Percentiles rank a stretch among this genome's conserved stretches.
Conservation (phyloP, 2,329 filamentous ascomycete species). For the Plectosphaerella plurivora region DNA sequence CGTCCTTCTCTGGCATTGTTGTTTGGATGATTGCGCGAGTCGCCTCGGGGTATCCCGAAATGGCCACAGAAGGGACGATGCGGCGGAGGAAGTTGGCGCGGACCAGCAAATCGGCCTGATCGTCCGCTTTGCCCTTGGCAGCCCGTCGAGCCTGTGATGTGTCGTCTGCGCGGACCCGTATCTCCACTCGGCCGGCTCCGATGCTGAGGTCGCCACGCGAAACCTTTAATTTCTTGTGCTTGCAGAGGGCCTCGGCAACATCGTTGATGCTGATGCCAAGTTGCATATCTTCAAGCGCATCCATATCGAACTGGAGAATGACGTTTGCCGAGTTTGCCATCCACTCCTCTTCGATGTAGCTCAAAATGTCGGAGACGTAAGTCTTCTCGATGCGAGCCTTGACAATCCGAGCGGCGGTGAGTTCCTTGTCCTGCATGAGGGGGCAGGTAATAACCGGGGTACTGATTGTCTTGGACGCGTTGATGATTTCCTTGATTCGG, state of each 20-base stretch:
- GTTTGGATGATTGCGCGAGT: conserved; percentile 85
- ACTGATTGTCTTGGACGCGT: conserved; percentile 88
- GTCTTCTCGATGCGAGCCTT: conserved; percentile 96
- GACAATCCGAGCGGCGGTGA: conserved; percentile 81
- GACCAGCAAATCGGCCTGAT: conserved; percentile 53
- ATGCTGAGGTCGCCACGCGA: conserved; percentile 61
- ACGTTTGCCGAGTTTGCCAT: conserved; percentile 71
- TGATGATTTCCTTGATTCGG: conserved; percentile 99
- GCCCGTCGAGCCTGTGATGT: conserved; percentile 42
- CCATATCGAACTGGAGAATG: conserved; percentile 74
- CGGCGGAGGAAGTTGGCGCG: conserved; percentile 84
- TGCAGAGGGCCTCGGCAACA: conserved; percentile 72
- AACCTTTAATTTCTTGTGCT: conserved; percentile 79
- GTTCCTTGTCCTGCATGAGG: conserved; percentile 68
- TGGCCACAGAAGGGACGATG: conserved; percentile 73
- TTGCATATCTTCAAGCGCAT: conserved; percentile 74
- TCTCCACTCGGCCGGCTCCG: conserved; percentile 61
- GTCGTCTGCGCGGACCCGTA: conserved; percentile 61
- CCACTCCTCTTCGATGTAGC: conserved; percentile 85
- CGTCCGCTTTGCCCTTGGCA: conserved; percentile 39
- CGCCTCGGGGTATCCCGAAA: conserved; percentile 85
- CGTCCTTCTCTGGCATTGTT: conserved; percentile 46
- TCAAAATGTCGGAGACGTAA: conserved; percentile 75
- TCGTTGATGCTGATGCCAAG: conserved; percentile 72
- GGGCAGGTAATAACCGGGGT: conserved; percentile 91